Percentiles rank a stretch among this genome's conserved stretches.
These are phyloP conservation scores for Cyclospora cayetanensis DNA, from an alignment of 169 alveolate genomes.

Conservation along the genomic window DNA sequence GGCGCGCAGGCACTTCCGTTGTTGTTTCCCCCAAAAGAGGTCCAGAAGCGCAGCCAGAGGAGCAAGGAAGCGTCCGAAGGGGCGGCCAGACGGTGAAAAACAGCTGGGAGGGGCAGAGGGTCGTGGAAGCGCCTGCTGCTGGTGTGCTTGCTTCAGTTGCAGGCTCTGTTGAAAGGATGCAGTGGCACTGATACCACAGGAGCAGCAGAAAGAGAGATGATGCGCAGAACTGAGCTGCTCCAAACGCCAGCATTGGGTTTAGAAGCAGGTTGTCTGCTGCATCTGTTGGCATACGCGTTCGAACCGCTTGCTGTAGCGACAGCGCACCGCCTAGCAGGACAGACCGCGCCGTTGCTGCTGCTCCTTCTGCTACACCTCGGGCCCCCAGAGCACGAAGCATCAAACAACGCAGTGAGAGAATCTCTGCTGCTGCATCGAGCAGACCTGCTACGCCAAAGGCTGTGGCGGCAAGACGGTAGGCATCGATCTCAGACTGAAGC, in stretches of 20 bases:
- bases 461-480: constrained; percentile 19
- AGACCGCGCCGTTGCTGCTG: constrained; percentile 11
- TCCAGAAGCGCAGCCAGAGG: background rate
- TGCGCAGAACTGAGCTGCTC: constrained; percentile 6
- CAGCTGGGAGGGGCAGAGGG: background rate
- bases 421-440: constrained; percentile 53
- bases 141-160: background rate
- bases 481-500: background rate
- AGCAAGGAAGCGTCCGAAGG: background rate
- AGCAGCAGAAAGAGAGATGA: background rate
- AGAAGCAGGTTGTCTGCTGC: background rate
- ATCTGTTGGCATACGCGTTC: background rate
- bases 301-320: background rate
- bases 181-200: constrained; percentile 17
- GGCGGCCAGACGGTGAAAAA: constrained; percentile 25
- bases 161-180: background rate
- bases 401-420: constrained; percentile 20
- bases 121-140: background rate
- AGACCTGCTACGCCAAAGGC: constrained; percentile 45
- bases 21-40: background rate
- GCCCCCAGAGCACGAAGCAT: background rate
- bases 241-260: constrained; percentile 33
- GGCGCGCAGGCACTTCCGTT: background rate
- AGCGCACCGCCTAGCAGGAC: background rate
- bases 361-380: constrained; percentile 39